These are phyloP conservation scores for Botryotinia globosa DNA, from an alignment of 2,329 filamentous ascomycete genomes.

Conservation along the genomic window DNA sequence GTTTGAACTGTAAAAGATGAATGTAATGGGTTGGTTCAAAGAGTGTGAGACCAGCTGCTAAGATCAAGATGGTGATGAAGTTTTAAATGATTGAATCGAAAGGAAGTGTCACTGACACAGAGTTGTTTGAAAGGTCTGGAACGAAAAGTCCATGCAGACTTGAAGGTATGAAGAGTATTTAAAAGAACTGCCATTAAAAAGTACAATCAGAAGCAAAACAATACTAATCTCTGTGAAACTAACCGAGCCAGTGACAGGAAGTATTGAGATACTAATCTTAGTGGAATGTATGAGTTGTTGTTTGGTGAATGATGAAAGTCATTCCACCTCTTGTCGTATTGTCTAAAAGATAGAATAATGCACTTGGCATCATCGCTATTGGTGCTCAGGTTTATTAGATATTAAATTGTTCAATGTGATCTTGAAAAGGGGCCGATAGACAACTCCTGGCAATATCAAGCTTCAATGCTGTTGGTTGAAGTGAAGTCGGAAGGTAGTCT, in stretches of 20 bases:
- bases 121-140: neutral
- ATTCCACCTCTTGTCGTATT: constrained; percentile 11
- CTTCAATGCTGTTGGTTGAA: neutral
- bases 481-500: neutral
- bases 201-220: neutral
- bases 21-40: neutral
- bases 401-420: constrained; percentile 6
- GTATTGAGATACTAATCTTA: neutral
- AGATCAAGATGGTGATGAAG: neutral
- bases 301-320: constrained; percentile 13
- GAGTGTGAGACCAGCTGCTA: constrained; percentile 1
- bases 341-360: neutral
- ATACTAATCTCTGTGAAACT: neutral
- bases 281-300: neutral
- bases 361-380: neutral
- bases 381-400: neutral
- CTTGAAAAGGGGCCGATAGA: constrained; percentile 1
- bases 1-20: neutral
- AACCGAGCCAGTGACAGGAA: constrained; percentile 4
- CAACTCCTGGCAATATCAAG: neutral
- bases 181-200: neutral
- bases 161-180: neutral
- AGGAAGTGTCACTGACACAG: constrained; percentile 2
- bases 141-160: neutral
- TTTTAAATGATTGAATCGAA: neutral